phyloP scores from a whole-genome alignment of 2,329 filamentous ascomycete species.

The Aspergillus awamori region DNA sequence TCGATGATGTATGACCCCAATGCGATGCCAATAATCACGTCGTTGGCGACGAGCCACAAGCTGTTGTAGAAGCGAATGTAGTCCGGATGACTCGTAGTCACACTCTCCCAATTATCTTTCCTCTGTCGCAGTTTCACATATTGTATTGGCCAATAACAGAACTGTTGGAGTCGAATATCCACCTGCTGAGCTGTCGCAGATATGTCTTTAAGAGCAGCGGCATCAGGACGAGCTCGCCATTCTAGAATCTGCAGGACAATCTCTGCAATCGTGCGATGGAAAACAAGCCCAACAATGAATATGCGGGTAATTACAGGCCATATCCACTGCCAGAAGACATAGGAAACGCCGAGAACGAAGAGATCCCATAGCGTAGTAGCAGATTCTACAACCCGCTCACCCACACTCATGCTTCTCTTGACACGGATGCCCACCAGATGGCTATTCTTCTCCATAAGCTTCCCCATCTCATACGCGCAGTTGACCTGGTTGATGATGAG shows the following conservation, averaged over 20 bases:
- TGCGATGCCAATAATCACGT: conserved; percentile 97
- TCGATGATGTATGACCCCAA: conserved; percentile 96
- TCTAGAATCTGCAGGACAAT: conserved; percentile 77
- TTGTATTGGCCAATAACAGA: conserved; percentile 98
- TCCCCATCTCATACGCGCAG: conserved; percentile 87
- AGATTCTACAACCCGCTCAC: conserved; percentile 90
- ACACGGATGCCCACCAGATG: conserved; percentile 78
- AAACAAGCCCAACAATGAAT: conserved; percentile 78
- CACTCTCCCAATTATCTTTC: conserved; percentile 91
- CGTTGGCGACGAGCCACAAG: conserved; percentile 96
- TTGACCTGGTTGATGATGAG: conserved; percentile 92
- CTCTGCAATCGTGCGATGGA: conserved; percentile 80
- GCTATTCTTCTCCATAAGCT: conserved; percentile 84
- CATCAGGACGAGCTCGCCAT: conserved; percentile 76
- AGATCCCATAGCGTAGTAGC: conserved; percentile 83
- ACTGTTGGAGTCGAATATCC: conserved; percentile 94
- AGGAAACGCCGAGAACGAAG: conserved; percentile 68
- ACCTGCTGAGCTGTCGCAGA: conserved; percentile 97
- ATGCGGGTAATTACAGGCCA: conserved; percentile 73
- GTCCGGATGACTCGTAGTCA: conserved; percentile 92
- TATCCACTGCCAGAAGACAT: conserved; percentile 71
- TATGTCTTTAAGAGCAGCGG: conserved; percentile 87
- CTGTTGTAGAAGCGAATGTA: conserved; percentile 99
- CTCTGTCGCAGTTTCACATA: conserved; percentile 87
- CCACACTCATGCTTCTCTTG: conserved; percentile 86